Evolutionary conservation across 768 basidiomycete genomes (phyloP).

Genomic region (Lentinula detonsa): DNA sequence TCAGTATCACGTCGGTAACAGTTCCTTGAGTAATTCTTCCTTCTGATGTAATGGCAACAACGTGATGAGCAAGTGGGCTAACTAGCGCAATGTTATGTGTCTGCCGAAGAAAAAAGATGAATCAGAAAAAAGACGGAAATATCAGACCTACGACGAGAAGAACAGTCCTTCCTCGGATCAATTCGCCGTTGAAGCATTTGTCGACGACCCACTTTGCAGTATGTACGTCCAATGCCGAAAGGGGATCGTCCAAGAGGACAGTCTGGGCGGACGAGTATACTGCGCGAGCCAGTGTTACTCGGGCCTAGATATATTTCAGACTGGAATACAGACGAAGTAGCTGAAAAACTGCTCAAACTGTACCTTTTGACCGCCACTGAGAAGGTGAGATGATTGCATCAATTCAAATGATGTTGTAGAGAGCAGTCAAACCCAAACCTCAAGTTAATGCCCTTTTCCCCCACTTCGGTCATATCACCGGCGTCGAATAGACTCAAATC

Average conservation of each 20-base stretch:
- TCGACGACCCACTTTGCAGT: conserved; percentile 47
- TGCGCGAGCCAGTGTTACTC: conserved; percentile 52
- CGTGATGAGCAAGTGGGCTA: conserved; percentile 32
- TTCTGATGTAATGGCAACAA: conserved; percentile 34
- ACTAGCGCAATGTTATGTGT: conserved; percentile 40
- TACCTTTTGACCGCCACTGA: conserved; percentile 50
- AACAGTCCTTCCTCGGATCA: conserved; percentile 35
- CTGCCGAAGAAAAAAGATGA: conserved; percentile 14
- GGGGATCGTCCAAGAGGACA: conserved; percentile 54
- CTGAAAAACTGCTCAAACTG: conserved; percentile 11
- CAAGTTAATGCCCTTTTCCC: conserved; percentile 43
- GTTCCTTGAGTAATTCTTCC: conserved; percentile 36
- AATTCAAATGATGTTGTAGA: not conserved
- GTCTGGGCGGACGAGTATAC: conserved; percentile 48
- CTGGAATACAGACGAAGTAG: not conserved
- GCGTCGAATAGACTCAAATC: conserved; percentile 42
- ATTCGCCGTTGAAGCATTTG: conserved; percentile 35
- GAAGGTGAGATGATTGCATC: not conserved
- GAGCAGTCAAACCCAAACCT: conserved; percentile 26
- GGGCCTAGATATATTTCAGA: conserved; percentile 20
- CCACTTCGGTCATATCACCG: conserved; percentile 46
- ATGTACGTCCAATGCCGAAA: conserved; percentile 45
- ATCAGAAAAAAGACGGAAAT: not conserved
- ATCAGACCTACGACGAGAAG: conserved; percentile 28
- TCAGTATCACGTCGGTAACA: conserved; percentile 26